A percentile compares a stretch with the other conserved stretches of the same genome.
Evolutionary conservation across 352 stramenopile genomes (phyloP).

Genomic region (Globisporangium perplexum): DNA sequence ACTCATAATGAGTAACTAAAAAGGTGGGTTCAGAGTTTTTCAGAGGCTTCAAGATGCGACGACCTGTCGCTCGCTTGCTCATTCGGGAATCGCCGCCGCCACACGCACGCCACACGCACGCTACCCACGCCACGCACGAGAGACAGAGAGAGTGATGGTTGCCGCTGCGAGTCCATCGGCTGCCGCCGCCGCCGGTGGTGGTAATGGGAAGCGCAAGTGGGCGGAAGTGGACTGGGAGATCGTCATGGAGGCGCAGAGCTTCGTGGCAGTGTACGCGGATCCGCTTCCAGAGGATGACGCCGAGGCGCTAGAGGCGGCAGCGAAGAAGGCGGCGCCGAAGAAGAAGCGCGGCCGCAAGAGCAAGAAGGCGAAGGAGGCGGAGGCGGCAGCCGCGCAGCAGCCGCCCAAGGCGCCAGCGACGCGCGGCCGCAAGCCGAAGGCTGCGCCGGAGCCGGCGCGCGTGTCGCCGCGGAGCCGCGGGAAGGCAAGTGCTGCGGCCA

Average conservation of each 20-base stretch:
- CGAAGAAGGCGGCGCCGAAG: not conserved
- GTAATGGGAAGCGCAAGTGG: conserved; percentile 53
- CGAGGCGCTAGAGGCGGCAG: not conserved
- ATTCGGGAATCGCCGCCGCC: not conserved
- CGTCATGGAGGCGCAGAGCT: conserved; percentile 52
- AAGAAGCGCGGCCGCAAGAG: conserved; percentile 8
- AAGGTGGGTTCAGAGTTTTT: not conserved
- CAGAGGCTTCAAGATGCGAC: not conserved
- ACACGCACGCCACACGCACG: not conserved
- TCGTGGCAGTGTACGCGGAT: conserved; percentile 52
- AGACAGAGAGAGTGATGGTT: not conserved
- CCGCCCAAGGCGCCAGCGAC: not conserved
- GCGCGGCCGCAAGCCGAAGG: not conserved
- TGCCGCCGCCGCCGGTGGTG: no score
- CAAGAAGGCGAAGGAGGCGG: conserved; percentile 1
- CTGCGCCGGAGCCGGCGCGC: not conserved
- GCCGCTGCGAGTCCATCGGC: not conserved
- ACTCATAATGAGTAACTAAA: not conserved
- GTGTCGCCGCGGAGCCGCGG: not conserved
- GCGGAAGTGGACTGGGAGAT: conserved; percentile 65
- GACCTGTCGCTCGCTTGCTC: not conserved
- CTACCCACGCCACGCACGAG: no score
- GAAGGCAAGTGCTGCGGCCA: not conserved
- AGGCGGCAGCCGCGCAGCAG: no score
- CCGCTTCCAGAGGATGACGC: not conserved